A percentile compares a stretch with the other conserved stretches of the same genome.
Evolutionary conservation across 352 stramenopile species (phyloP).

Genomic region (Globisporangium orthogonon): DNA sequence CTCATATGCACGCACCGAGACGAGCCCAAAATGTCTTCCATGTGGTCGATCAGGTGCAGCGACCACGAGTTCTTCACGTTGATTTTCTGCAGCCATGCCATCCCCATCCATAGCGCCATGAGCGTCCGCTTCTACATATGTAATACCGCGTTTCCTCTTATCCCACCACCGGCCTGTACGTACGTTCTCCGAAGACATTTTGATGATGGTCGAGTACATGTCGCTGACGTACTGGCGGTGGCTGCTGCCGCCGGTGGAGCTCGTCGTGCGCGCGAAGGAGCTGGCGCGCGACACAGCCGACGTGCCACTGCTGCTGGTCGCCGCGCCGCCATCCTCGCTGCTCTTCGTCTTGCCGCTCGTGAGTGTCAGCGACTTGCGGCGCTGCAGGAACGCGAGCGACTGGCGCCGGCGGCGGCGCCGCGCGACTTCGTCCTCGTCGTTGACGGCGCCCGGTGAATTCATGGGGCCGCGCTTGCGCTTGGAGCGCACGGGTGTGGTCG

Average conservation of each 20-base stretch:
- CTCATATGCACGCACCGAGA: conserved; percentile 28
- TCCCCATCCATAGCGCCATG: too few species aligned
- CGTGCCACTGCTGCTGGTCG: neutral
- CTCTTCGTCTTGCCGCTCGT: conserved; percentile 22
- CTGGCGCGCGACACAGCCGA: conserved; percentile 3
- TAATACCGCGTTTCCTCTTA: neutral
- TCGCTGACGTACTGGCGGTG: conserved; percentile 84
- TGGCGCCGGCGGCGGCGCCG: conserved; percentile 48
- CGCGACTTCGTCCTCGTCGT: conserved; percentile 66
- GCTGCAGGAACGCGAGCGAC: conserved; percentile 68
- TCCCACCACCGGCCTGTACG: conserved; percentile 6
- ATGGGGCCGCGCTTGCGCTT: conserved; percentile 37
- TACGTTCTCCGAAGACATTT: conserved; percentile 90
- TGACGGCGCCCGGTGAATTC: conserved; percentile 22
- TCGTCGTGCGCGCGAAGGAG: conserved; percentile 8
- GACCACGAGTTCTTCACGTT: conserved; percentile 97
- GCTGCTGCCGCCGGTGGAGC: conserved; percentile 8
- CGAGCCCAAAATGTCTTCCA: conserved; percentile 90
- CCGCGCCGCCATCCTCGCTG: conserved; percentile 1
- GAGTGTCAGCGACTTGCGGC: conserved; percentile 59
- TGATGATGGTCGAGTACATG: conserved; percentile 91
- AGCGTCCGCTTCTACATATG: too few species aligned
- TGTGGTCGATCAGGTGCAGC: conserved; percentile 96
- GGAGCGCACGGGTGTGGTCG: conserved; percentile 7
- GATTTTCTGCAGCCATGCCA: conserved; percentile 82